Base-by-base conservation (phyloP, 352 stramenopile genomes). In the Aphanomyces astaci region DNA sequence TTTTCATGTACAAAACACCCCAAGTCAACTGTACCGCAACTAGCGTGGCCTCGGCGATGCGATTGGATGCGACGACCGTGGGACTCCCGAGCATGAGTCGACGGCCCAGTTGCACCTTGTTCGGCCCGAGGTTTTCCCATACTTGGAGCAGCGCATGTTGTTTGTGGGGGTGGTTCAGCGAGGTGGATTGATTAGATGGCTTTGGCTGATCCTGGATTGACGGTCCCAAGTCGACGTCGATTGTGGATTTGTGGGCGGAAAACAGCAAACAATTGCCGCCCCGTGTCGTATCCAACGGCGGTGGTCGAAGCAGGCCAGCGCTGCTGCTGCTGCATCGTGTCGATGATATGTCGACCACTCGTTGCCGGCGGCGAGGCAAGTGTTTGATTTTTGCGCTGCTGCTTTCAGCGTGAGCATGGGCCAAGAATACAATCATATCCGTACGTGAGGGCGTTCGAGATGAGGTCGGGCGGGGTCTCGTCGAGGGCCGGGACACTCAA, bases 81-180 rank as follows among this genome's bases (percentile, higher is more conserved):
- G 10, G n/a, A 15, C 27, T n/a, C 7, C 51, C 51, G 4, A 59
- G 51, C 51, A 32, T 32, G 13, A 32, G n/a, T 7, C 17, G 51
- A 40, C 10, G 10, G 10, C 10, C 48, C 27, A 55, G 0, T 24
- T 55, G 10, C 13, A 59, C 30, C 33, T 59, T 59, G n/a, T 59
- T 59, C 15, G 51, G 51, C 15, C 51, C 51, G n/a, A 59, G 51
- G n/a, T 59, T 59, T 59, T 59, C 51, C 51, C 51, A 59, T n/a
- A 59, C 51, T 59, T 32, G 25, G 9, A 59, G 25, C 51, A 30
- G 51, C 13, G 51, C n/a, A n/a, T n/a, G n/a, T n/a, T n/a, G n/a
- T n/a, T n/a, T n/a, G n/a, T n/a, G n/a, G n/a, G n/a, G n/a, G n/a
- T n/a, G n/a, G n/a, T n/a, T n/a, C n/a, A n/a, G n/a, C n/a, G n/a